These are phyloP conservation scores for Phytophthora pseudosyringae DNA, from an alignment of 352 stramenopile species.

Conservation along the genomic window DNA sequence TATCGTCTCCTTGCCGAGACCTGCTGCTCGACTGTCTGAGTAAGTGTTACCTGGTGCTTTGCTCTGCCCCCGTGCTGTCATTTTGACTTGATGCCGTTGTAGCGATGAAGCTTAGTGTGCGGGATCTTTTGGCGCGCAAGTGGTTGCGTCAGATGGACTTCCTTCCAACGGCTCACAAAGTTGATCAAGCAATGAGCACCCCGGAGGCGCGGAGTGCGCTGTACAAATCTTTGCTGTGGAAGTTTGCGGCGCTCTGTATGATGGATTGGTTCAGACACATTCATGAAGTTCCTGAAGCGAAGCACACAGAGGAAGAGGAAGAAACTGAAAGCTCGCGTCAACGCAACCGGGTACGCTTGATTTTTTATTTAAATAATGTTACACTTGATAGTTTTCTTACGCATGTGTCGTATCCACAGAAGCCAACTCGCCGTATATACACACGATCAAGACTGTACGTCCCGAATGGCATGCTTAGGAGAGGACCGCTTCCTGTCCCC, in stretches of 20 bases:
- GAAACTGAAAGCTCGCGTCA: slow-evolving; percentile 39
- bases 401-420: slow-evolving; percentile 13
- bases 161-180: slow-evolving; percentile 45
- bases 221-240: slow-evolving; percentile 55
- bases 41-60: slow-evolving; percentile 27
- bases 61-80: not conserved
- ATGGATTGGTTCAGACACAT: slow-evolving; percentile 42
- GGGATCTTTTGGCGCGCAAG: slow-evolving; percentile 51
- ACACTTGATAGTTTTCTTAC: not conserved
- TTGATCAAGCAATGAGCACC: slow-evolving; percentile 27
- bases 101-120: slow-evolving; percentile 46
- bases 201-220: slow-evolving; percentile 26
- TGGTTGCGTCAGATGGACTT: slow-evolving; percentile 71
- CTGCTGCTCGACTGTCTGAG: slow-evolving; percentile 60
- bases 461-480: slow-evolving; percentile 28
- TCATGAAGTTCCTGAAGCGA: slow-evolving; percentile 16
- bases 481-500: slow-evolving; percentile 30
- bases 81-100: slow-evolving; percentile 3
- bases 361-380: not conserved
- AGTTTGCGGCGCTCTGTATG: slow-evolving; percentile 56
- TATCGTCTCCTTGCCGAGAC: slow-evolving; percentile 49
- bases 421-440: slow-evolving; percentile 22
- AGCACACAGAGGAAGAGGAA: slow-evolving; percentile 38
- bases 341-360: slow-evolving; percentile 27
- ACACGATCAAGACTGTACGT: slow-evolving; percentile 32